Base-by-base conservation (phyloP, 805 yeast species). In the Wickerhamiella alocasiicola region DNA sequence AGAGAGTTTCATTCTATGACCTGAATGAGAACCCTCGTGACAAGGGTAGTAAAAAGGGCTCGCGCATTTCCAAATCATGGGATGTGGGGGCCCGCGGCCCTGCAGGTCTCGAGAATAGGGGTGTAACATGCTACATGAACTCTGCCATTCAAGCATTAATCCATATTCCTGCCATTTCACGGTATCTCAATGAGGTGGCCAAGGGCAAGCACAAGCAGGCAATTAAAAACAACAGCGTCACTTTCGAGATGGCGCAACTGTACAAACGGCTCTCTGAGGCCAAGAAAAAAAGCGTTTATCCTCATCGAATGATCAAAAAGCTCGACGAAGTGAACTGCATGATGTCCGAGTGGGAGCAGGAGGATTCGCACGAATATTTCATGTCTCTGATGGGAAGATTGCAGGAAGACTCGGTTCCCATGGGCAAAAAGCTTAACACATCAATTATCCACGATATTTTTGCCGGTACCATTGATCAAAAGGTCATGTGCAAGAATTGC, bases 291-390 rank as follows among this genome's bases (percentile, higher is more conserved):
- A 74, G 70, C 52, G 66, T 84, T 41, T 81, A 81, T 60, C 97
- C 95, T 7, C 75, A 75, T 50, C 74, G 72, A 53, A 66, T 85
- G 51, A 78, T 82, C 44, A 67, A 68, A 39, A 68, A 84, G 49
- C 64, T 82, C 43, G 81, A 72, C 37, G 94, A 83, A 52, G 83
- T 88, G 52, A 85, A 85, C 60, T 83, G 94, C 57, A 82, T 83
- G 94, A 84, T 87, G 94, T 76, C 85, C 33, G 91, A 78, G 57
- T 87, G 95, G 95, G 87, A 84, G 60, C 98, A 91, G 59, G 97
- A 91, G 60, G 98, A 91, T 61, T 81, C 95, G 0, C 98, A 91
- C 61, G 98, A 91, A 61, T 91, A 87, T 62, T 83, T 80, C 58
- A 87, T 87, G 96, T 82, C 94, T 9, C 65, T 87, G 46, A 70